Base-by-base conservation (phyloP, 2,329 filamentous ascomycete genomes). In the Colletotrichum sp. region DNA sequence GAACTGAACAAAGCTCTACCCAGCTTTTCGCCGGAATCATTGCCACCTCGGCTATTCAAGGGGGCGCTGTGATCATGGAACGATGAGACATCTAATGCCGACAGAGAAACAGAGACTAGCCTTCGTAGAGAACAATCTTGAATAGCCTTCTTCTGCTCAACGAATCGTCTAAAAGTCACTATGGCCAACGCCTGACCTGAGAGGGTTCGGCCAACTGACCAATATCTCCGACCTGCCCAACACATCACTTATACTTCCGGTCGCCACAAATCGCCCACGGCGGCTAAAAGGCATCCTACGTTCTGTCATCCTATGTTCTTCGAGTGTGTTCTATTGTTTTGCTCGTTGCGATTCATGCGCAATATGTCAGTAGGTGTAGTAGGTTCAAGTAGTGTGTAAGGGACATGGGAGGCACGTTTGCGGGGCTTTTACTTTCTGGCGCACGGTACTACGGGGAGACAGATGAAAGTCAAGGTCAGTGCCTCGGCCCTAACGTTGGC, bases 141-240 rank as follows among this genome's bases (percentile, higher is more conserved):
- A 58, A 28, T 2, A 58, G 55, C 25, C 55, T n/a, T 58, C 13
- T 28, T 58, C 27, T 58, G n/a, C 22, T 58, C n/a, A 13, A 2
- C 25, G 55, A 28, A 58, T 18, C 7, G 3, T 28, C 1, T 28
- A 0, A 8, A n/a, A 28, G 55, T 58, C n/a, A 2, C 55, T 9
- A 58, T 58, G 55, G 25, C 55, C 12, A 28, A 58, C 22, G n/a
- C 52, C 25, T 56, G 52, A 56, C 22, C 18, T 28, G 52, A 4
- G n/a, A 8, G 6, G 4, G 12, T 25, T 58, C n/a, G 15, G 55
- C 0, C n/a, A 28, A 28, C 3, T 0, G 55, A 4, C 0, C 8
- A 58, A 58, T 58, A 28, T 58, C 25, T 58, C 55, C 55, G 25
- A 58, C 8, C 4, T 25, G 55, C 25, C 55, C 55, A 28, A 28